Base-by-base conservation (phyloP, 106 monocot genomes). In the Dendrobium huoshanense region DNA sequence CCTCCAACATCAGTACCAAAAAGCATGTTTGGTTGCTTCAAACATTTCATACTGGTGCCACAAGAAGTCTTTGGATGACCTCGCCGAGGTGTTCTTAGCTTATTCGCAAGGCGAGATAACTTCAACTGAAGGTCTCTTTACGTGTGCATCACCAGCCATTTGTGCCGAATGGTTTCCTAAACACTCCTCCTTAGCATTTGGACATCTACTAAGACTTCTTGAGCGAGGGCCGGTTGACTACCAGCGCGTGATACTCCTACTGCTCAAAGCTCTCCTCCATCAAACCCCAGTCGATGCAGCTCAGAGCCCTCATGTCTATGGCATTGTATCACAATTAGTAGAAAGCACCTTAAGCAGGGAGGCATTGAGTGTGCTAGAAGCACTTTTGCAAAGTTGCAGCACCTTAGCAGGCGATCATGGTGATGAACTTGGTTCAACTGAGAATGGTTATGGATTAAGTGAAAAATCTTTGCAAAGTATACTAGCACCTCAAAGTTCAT, bases 231-330 rank as follows among this genome's bases (percentile, higher is more conserved):
- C 95, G 0, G 44, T 90, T 22, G 95, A 91, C 76, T 93, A 99
- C 80, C 99, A 95, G 83, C 83, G 89, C 47, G 99, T 99, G 29
- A 83, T 99, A 61, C 95, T 99, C 24, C 24, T 95, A 64, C 73
- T 95, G 83, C 99, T 99, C n/a, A 99, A 99, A 85, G 92, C 95
- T 22, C 79, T 99, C 48, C 88, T 99, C 22, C 95, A 99, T 78
- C 95, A 93, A 80, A 87, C 95, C 33, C 90, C 93, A 4, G 89
- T 99, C 20, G 99, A 99, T 80, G 93, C 91, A 7, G 88, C 88
- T n/a, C 99, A 99, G 85, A 95, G 93, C 82, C 99, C 99, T 2
- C 95, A 91, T 55, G 95, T 99, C 4, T 99, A 95, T 55, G 88
- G 86, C 70, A 90, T 95, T 37, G 99, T 99, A 15, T 95, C 95